These are phyloP conservation scores for Hyaloraphidium curvatum DNA, from an alignment of 192 early-diverging fungal species.

Conservation along the genomic window DNA sequence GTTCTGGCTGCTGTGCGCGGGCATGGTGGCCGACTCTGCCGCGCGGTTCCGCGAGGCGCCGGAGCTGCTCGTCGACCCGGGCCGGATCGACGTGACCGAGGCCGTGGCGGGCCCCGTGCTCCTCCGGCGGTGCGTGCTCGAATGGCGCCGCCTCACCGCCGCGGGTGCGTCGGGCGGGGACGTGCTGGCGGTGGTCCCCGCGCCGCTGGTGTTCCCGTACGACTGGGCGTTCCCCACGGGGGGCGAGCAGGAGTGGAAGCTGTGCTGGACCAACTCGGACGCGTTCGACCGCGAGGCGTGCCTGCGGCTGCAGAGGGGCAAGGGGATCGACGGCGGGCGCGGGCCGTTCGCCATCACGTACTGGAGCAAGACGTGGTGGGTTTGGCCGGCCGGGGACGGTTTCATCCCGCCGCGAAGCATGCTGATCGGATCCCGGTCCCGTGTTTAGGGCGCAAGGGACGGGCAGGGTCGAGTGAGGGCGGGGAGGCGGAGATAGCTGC, in stretches of 20 bases:
- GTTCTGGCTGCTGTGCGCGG: constrained; percentile 16
- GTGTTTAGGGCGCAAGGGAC: too few relatives aligned
- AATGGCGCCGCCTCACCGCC: constrained; percentile 5
- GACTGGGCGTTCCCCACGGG: constrained; percentile 11
- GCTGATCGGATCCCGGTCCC: too few relatives aligned
- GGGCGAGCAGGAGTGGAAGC: neutral
- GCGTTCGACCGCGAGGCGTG: constrained; percentile 5
- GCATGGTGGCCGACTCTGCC: too few relatives aligned
- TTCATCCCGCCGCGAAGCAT: too few relatives aligned
- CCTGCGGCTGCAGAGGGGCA: neutral
- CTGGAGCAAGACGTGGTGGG: constrained; percentile 12
- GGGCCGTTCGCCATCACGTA: constrained; percentile 8
- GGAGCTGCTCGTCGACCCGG: neutral
- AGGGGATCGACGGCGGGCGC: neutral
- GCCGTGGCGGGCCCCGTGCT: constrained; percentile 13
- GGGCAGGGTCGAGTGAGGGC: too few relatives aligned
- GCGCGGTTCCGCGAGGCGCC: constrained; percentile 6
- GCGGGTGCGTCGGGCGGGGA: neutral
- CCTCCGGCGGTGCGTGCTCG: constrained; percentile 1
- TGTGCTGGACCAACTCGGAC: constrained; percentile 2
- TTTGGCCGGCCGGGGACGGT: too few relatives aligned
- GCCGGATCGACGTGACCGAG: constrained; percentile 6
- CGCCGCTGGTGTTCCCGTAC: constrained; percentile 3
- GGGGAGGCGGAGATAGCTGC: too few relatives aligned
- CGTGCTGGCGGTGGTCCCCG: neutral